These are phyloP conservation scores for Chaetomium fimeti DNA, from an alignment of 495 filamentous ascomycete species.

Conservation along the genomic window DNA sequence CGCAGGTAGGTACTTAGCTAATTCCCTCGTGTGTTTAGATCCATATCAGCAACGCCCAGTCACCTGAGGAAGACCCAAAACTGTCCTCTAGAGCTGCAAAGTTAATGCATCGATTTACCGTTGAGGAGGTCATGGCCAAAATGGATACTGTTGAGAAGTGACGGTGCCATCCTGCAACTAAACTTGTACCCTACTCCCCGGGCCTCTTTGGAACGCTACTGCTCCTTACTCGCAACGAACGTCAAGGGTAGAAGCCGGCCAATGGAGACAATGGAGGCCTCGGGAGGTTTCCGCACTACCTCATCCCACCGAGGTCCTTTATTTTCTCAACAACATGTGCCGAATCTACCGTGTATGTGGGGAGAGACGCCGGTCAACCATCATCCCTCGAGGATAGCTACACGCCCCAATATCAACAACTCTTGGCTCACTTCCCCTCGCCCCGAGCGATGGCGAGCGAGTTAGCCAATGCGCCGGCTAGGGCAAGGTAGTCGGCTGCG, in stretches of 20 bases:
- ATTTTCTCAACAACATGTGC: not conserved
- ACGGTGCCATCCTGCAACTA: slow-evolving; percentile 13
- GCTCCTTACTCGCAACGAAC: not conserved
- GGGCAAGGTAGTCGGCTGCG: slow-evolving; percentile 57
- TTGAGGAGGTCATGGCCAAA: slow-evolving; percentile 64
- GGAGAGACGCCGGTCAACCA: not conserved
- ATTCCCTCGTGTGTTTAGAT: slow-evolving; percentile 50
- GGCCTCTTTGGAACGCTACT: not conserved
- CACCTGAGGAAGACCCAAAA: slow-evolving; percentile 48
- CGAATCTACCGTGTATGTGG: not conserved
- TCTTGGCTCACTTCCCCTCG: slow-evolving; percentile 27
- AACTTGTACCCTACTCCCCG: not conserved
- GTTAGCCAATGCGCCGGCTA: slow-evolving; percentile 48
- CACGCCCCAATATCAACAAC: slow-evolving; percentile 31
- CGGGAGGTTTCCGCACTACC: not conserved
- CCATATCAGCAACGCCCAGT: slow-evolving; percentile 58
- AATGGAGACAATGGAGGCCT: not conserved
- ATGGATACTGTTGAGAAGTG: slow-evolving; percentile 63
- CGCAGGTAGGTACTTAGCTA: not conserved
- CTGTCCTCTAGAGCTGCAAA: slow-evolving; percentile 63
- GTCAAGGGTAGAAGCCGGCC: not conserved
- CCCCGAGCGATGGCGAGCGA: slow-evolving; percentile 50
- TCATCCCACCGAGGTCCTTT: not conserved
- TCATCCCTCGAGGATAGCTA: not conserved
- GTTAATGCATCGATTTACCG: slow-evolving; percentile 79